phyloP scores from a whole-genome alignment of 1,284 basidiomycete genomes.

The Quambalaria eucalypti region DNA sequence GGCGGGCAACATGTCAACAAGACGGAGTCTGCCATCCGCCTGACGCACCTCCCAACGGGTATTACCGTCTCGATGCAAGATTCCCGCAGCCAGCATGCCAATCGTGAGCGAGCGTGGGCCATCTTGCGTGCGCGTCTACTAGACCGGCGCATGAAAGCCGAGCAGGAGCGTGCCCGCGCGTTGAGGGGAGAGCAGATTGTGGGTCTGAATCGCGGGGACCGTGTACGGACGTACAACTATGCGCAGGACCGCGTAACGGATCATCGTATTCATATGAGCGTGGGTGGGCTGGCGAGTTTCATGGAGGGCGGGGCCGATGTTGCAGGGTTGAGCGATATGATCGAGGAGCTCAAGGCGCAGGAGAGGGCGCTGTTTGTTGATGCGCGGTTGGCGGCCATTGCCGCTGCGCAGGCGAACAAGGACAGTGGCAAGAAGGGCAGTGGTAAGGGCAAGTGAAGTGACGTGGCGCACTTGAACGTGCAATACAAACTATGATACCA shows the following conservation, averaged over 20 bases:
- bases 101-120: slow-evolving; percentile 42
- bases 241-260: slow-evolving; percentile 45
- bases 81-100: slow-evolving; percentile 79
- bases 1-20: slow-evolving; percentile 99
- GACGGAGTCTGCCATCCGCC: slow-evolving; percentile 93
- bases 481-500: too few species aligned
- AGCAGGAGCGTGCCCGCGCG: slow-evolving; percentile 30
- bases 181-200: slow-evolving; percentile 35
- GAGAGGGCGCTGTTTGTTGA: too few species aligned
- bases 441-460: too few species aligned
- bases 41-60: slow-evolving; percentile 86
- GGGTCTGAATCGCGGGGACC: slow-evolving; percentile 40
- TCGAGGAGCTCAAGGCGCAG: too few species aligned
- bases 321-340: too few species aligned
- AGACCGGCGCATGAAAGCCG: slow-evolving; percentile 32
- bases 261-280: slow-evolving; percentile 35
- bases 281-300: slow-evolving; percentile 32
- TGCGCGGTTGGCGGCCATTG: too few species aligned
- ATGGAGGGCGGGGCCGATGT: too few species aligned
- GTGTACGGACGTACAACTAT: slow-evolving; percentile 44
- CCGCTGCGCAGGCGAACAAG: too few species aligned
- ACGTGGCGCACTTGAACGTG: too few species aligned
- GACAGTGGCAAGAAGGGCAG: too few species aligned
- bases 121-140: slow-evolving; percentile 37
- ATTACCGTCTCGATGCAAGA: slow-evolving; percentile 98